These are phyloP conservation scores for Fraxinus quadrangulata DNA, from an alignment of 257 asterid genomes.

Conservation along the genomic window DNA sequence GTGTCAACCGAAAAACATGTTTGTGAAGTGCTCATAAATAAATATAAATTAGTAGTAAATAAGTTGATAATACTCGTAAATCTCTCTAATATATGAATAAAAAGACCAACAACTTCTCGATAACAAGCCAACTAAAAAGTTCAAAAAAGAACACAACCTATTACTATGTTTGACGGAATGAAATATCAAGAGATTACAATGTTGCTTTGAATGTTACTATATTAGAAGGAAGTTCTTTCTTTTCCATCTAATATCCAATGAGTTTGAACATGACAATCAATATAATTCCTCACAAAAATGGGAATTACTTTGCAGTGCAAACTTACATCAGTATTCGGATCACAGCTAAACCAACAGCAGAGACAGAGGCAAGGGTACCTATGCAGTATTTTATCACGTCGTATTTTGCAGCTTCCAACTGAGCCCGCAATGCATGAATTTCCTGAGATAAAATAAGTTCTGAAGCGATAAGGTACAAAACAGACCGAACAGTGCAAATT, in stretches of 20 bases:
- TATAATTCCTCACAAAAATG: conserved; percentile 12
- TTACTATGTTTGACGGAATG: neutral
- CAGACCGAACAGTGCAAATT: neutral
- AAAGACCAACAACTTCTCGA: neutral
- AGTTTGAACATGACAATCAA: conserved; percentile 28
- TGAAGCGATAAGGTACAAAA: neutral
- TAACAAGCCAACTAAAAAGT: neutral
- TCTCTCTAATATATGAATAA: too few species aligned
- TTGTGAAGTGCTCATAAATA: too few species aligned
- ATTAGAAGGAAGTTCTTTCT: conserved; percentile 17
- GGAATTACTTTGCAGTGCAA: conserved; percentile 2
- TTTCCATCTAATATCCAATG: conserved; percentile 25
- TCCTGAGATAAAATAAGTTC: conserved; percentile 47
- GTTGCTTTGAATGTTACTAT: conserved; percentile 19
- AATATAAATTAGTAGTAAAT: too few species aligned
- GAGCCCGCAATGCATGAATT: conserved; percentile 79
- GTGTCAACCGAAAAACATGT: too few species aligned
- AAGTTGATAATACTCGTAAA: too few species aligned
- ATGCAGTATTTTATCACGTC: conserved; percentile 93
- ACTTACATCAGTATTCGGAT: conserved; percentile 69
- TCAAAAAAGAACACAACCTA: neutral
- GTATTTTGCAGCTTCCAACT: conserved; percentile 88
- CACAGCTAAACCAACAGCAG: conserved; percentile 82
- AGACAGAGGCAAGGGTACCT: conserved; percentile 84
- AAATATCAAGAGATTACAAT: conserved; percentile 4